phyloP scores from a whole-genome alignment of 495 filamentous ascomycete genomes.

The Podospora anserina region DNA sequence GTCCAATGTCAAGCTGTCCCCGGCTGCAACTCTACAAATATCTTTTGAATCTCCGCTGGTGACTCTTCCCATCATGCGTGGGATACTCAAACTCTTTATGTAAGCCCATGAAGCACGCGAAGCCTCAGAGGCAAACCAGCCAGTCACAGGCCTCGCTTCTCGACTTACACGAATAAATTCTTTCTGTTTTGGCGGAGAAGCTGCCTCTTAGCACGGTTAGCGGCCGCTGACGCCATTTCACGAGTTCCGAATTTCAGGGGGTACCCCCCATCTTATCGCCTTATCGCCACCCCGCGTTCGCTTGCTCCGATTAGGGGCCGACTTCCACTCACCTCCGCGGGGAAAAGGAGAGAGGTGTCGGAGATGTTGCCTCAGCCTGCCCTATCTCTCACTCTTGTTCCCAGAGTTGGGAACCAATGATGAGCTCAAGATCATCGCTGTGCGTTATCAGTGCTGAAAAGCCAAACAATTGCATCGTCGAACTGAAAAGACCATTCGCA shows the following conservation, averaged over 20 bases:
- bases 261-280: constrained; percentile 12
- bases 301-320: not conserved
- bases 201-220: constrained; percentile 24
- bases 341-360: not conserved
- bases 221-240: constrained; percentile 36
- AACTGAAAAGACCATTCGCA: not conserved
- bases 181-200: constrained; percentile 10
- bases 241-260: constrained; percentile 8
- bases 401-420: not conserved
- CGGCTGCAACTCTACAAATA: not conserved
- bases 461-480: not conserved
- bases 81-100: constrained; percentile 19
- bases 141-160: constrained; percentile 20
- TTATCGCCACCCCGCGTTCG: constrained; percentile 21
- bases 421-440: not conserved
- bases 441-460: not conserved
- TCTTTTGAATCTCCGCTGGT: constrained; percentile 24
- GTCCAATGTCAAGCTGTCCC: not conserved
- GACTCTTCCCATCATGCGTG: constrained; percentile 11
- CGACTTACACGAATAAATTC: constrained; percentile 23
- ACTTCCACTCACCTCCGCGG: constrained; percentile 24
- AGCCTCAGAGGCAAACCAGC: constrained; percentile 5
- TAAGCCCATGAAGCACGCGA: not conserved
- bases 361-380: not conserved
- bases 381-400: not conserved